These are phyloP conservation scores for Talaromyces sp. DNA, from an alignment of 2,329 filamentous ascomycete species.

Conservation along the genomic window DNA sequence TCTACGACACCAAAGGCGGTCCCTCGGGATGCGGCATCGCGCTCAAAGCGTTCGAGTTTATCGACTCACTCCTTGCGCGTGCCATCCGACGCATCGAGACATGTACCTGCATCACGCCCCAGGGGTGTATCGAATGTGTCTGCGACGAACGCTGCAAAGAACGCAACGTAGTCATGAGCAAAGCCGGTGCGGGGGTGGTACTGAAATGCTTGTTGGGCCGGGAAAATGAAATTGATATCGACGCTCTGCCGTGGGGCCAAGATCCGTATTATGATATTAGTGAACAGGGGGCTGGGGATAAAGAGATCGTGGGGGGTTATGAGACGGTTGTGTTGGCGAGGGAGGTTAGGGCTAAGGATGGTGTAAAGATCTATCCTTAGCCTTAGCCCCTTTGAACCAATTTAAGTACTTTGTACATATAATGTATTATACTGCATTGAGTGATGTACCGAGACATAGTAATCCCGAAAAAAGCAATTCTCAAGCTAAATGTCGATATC, in stretches of 20 bases:
- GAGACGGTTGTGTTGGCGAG: conserved; percentile 78
- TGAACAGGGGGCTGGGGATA: neutral
- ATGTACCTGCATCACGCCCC: conserved; percentile 65
- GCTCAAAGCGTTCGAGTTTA: conserved; percentile 89
- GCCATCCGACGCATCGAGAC: conserved; percentile 73
- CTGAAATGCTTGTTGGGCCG: conserved; percentile 71
- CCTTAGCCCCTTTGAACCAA: neutral
- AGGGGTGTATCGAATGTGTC: conserved; percentile 88
- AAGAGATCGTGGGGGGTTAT: conserved; percentile 65
- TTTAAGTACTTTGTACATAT: neutral
- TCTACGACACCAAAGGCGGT: conserved; percentile 94
- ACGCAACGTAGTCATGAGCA: conserved; percentile 89
- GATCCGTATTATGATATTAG: conserved; percentile 52
- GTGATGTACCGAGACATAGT: neutral
- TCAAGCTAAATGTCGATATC: neutral
- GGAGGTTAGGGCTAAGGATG: conserved; percentile 54
- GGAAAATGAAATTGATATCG: conserved; percentile 79
- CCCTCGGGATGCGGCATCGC: conserved; percentile 80
- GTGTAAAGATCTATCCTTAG: conserved; percentile 16
- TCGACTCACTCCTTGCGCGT: conserved; percentile 73
- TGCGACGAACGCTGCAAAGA: conserved; percentile 81
- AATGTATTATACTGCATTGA: neutral
- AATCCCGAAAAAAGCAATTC: neutral
- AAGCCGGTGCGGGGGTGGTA: conserved; percentile 80
- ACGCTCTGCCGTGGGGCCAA: conserved; percentile 80